Conservation (phyloP, 352 stramenopile species). For the Phytophthora pluvialis region DNA sequence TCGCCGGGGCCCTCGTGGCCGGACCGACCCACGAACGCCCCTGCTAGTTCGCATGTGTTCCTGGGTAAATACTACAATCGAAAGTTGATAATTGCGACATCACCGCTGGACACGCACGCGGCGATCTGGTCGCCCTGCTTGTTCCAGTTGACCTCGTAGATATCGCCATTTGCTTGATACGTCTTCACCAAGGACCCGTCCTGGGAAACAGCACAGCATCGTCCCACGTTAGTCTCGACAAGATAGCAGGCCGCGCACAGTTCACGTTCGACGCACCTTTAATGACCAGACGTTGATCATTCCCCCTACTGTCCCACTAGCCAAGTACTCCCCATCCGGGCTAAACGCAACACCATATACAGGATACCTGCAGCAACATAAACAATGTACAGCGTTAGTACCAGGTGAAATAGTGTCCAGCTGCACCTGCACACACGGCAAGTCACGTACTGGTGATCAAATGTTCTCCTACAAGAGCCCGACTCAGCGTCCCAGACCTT, state of each 20-base stretch:
- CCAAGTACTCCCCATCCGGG: constrained; percentile 93
- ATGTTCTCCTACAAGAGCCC: constrained; percentile 91
- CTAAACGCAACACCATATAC: constrained; percentile 91
- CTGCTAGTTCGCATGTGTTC: constrained; percentile 38
- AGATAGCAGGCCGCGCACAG: neutral
- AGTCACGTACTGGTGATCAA: constrained; percentile 92
- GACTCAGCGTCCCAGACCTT: constrained; percentile 94
- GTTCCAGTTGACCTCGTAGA: constrained; percentile 99
- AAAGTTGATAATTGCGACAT: constrained; percentile 91
- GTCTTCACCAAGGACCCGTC: constrained; percentile 84
- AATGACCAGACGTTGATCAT: constrained; percentile 98
- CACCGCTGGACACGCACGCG: constrained; percentile 85
- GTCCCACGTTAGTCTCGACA: constrained; percentile 2
- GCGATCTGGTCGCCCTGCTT: constrained; percentile 86
- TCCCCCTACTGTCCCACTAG: constrained; percentile 96
- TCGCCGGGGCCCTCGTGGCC: constrained; percentile 12
- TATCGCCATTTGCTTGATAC: constrained; percentile 94
- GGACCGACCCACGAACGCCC: constrained; percentile 15
- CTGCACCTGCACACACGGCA: constrained; percentile 25
- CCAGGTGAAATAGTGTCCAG: constrained; percentile 7
- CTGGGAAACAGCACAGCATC: constrained; percentile 34
- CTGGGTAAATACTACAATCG: constrained; percentile 89
- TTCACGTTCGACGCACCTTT: constrained; percentile 80
- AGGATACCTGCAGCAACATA: constrained; percentile 57
- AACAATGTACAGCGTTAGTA: constrained; percentile 26